Evolutionary conservation across 495 filamentous ascomycete genomes (phyloP).

Genomic region (Aspergillus conjunctus): DNA sequence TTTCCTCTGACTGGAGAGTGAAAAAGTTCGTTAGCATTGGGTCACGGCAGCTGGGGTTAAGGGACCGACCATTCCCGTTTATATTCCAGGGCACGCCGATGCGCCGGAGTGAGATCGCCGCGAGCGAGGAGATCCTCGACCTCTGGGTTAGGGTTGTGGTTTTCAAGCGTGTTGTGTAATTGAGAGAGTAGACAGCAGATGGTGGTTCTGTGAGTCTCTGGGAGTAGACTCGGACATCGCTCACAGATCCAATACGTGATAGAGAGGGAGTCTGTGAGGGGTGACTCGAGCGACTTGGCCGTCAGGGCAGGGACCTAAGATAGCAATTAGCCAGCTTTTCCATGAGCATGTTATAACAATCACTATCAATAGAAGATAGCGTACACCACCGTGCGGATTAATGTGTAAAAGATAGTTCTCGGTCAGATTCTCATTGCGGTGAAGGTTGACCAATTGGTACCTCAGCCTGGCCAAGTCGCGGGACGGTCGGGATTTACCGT

Average conservation of each 20-base stretch:
- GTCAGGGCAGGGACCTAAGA: conserved; percentile 19
- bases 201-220: conserved; percentile 6
- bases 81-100: conserved; percentile 21
- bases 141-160: conserved; percentile 13
- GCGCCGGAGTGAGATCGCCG: conserved; percentile 14
- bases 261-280: conserved; percentile 17
- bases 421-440: conserved; percentile 16
- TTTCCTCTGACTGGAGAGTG: conserved; percentile 14
- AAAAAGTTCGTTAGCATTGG: neutral
- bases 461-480: conserved; percentile 13
- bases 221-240: conserved; percentile 17
- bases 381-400: conserved; percentile 16
- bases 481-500: conserved; percentile 9
- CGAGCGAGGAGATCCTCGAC: conserved; percentile 21
- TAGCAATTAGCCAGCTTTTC: neutral
- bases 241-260: conserved; percentile 23
- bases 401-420: conserved; percentile 18
- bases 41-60: too few species aligned
- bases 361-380: neutral
- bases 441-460: conserved; percentile 17
- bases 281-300: conserved; percentile 8
- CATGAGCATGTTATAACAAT: too few species aligned
- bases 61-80: conserved; percentile 16
- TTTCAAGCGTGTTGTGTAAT: conserved; percentile 17
- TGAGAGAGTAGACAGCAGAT: conserved; percentile 18